Evolutionary conservation across 2,329 filamentous ascomycete species (phyloP), one percentile per base, ranked within the genome.

Genomic region (Colletotrichum echinochloae): DNA sequence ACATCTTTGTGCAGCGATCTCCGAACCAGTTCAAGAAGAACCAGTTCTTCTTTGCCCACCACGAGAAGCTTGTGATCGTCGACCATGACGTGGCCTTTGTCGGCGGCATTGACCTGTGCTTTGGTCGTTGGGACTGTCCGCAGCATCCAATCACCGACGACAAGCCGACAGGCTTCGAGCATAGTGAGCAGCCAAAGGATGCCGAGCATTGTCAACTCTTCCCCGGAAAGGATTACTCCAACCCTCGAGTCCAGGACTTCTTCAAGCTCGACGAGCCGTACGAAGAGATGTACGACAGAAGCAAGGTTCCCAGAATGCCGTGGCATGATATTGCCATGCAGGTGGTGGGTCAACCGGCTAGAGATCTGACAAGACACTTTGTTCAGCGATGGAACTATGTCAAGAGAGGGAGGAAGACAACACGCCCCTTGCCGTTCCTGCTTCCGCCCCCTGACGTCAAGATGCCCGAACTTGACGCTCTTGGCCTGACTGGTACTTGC

Each of bases 321-420:
- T 99, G 96, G 96, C 96, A 99, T 77, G 96, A 99, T 79, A 94
- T 99, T 72, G 90, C 92, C 3, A 98, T 99, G 96, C 96, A 98
- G 80, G 91, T 99, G 51, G 94, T 98, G 52, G 96, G 96, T 5
- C 96, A 98, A 79, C 96, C 96, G 3, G 95, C 96, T 16, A 89
- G 96, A 74, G 96, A 99, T 82, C 84, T 98, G 72, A 98, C 95
- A 2, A 90, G 96, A 28, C 96, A 98, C 80, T 99, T 99, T 77
- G 94, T 98, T 5, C 96, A 99, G 81, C 89, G 96, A 71, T 99
- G 96, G 96, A 98, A 98, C 79, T 98, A 98, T 75, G 90, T 99
- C 49, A 88, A 97, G 59, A 92, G 96, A 63, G 95, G 97, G 72
- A 91, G 96, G 69, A 97, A 97, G 76, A 94, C 96, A 6, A 97